Evolutionary conservation across 495 filamentous ascomycete species (phyloP).

Genomic region (Aspergillus panamensis): DNA sequence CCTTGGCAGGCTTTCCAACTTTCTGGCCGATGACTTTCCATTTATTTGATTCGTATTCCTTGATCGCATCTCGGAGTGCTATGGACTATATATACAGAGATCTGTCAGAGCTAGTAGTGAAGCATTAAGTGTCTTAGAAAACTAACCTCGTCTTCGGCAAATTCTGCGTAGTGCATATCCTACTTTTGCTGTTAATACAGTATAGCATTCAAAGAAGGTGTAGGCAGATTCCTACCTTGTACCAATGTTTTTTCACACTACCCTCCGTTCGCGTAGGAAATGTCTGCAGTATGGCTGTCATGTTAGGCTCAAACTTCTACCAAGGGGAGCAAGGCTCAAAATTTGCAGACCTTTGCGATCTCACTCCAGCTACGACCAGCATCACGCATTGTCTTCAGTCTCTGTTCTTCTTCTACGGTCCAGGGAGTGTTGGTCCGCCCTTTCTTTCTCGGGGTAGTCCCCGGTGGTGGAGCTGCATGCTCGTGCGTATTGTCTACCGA

Average conservation of each 20-base stretch:
- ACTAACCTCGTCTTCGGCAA: constrained; percentile 92
- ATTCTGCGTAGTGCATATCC: constrained; percentile 99
- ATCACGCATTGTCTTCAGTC: constrained; percentile 90
- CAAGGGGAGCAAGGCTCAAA: not conserved
- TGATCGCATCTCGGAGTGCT: constrained; percentile 87
- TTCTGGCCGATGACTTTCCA: constrained; percentile 97
- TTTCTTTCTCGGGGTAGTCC: constrained; percentile 73
- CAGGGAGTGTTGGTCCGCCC: constrained; percentile 96
- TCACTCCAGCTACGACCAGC: constrained; percentile 92
- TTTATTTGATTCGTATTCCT: constrained; percentile 96
- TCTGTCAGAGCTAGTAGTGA: constrained; percentile 29
- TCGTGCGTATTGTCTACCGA: constrained; percentile 32
- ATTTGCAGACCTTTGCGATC: constrained; percentile 76
- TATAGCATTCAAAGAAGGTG: constrained; percentile 10
- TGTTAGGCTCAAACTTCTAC: not conserved
- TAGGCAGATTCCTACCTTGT: constrained; percentile 63
- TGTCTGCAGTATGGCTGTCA: constrained; percentile 51
- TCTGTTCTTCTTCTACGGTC: constrained; percentile 91
- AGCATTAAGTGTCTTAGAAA: constrained; percentile 5
- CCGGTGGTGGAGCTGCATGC: constrained; percentile 31
- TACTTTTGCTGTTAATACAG: constrained; percentile 33
- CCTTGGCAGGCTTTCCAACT: constrained; percentile 97
- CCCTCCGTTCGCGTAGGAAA: constrained; percentile 93
- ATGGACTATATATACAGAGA: constrained; percentile 61
- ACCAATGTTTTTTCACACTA: constrained; percentile 99